These are phyloP conservation scores for Silene conica DNA, from an alignment of 148 eudicot species.

Conservation along the genomic window DNA sequence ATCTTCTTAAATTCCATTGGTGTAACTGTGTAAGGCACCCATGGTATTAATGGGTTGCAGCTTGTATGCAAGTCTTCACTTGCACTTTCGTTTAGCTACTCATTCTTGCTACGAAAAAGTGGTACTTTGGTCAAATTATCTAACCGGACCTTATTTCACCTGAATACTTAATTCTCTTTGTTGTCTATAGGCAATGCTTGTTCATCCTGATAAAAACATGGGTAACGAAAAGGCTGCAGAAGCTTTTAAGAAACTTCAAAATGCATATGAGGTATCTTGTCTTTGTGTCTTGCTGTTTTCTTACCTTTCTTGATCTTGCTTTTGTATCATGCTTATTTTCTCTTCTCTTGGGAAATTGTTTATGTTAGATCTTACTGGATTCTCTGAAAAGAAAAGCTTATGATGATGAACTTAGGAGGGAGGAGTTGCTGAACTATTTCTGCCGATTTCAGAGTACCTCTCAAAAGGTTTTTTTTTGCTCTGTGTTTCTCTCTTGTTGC, in stretches of 20 bases:
- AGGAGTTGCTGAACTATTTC: constrained; percentile 76
- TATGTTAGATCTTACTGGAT: constrained; percentile 65
- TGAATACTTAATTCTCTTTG: constrained; percentile 10
- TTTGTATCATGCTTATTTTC: constrained; percentile 4
- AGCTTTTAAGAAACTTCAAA: constrained; percentile 98
- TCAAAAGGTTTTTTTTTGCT: constrained; percentile 51
- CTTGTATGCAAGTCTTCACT: background rate
- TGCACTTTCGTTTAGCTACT: background rate
- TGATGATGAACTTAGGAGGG: constrained; percentile 88
- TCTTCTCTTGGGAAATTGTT: background rate
- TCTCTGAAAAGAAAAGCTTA: constrained; percentile 76
- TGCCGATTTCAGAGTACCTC: constrained; percentile 66
- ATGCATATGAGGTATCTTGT: constrained; percentile 80
- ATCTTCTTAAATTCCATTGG: constrained; percentile 2
- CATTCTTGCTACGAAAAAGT: background rate
- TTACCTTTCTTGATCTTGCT: constrained; percentile 3
- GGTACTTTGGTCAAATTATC: background rate
- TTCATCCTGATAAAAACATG: constrained; percentile 99
- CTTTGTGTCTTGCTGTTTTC: background rate
- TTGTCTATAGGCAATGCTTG: constrained; percentile 86
- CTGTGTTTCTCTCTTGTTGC: background rate
- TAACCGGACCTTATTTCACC: background rate
- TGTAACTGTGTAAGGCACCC: background rate
- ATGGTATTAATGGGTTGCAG: background rate
- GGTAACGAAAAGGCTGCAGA: constrained; percentile 99